Evolutionary conservation across 2,329 filamentous ascomycete genomes (phyloP).

Genomic region (Trichoderma sp.): DNA sequence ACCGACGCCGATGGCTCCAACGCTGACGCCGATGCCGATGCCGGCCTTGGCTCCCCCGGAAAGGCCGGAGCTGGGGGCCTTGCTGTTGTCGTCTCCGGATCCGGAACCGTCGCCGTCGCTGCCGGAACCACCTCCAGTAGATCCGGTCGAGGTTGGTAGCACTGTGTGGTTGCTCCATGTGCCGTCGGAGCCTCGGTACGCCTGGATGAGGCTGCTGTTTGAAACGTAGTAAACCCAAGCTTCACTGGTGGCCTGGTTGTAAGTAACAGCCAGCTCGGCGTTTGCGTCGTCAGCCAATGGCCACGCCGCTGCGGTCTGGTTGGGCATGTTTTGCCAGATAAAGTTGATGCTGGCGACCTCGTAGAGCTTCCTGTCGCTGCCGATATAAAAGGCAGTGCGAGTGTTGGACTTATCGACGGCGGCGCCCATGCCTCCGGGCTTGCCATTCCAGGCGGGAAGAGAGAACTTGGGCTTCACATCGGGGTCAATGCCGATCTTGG

Average conservation of each 20-base stretch:
- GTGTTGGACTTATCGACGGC: background rate
- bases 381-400: conserved; percentile 8
- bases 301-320: background rate
- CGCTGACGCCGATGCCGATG: conserved; percentile 3
- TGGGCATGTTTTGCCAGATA: background rate
- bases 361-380: background rate
- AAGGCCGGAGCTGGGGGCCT: background rate
- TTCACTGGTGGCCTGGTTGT: background rate
- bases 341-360: conserved; percentile 3
- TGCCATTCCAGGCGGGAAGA: background rate
- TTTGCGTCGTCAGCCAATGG: background rate
- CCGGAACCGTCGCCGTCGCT: background rate
- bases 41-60: conserved; percentile 14
- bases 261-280: background rate
- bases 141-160: background rate
- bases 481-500: background rate
- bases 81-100: background rate
- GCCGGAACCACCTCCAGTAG: background rate
- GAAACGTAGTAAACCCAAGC: conserved; percentile 11
- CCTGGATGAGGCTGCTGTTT: background rate
- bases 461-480: background rate
- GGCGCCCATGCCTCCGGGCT: background rate
- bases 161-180: background rate
- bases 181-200: background rate
- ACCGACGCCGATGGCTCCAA: background rate